Evolutionary conservation across 768 basidiomycete species (phyloP), one percentile per base, ranked within the genome.

Genomic region (Steccherinum ochraceum): DNA sequence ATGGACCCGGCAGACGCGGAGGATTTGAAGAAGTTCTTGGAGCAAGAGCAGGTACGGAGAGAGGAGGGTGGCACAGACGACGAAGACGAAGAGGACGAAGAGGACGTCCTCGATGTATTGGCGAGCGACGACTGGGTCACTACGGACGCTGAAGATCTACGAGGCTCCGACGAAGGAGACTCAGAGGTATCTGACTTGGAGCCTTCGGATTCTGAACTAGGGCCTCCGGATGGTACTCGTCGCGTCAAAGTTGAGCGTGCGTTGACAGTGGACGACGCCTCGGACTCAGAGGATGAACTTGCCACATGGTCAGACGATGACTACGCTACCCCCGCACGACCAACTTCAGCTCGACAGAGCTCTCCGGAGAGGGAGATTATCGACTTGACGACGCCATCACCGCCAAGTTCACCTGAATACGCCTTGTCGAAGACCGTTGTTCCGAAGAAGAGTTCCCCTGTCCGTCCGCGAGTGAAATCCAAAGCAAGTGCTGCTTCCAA

Each of bases 11-110:
- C 69, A 10, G 81, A 85, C 56, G 79, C 79, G 11, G 74, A 79
- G 44, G 86, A 86, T 59, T 69, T 89, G 45, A 67, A 66, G 45
- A 81, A 82, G 23, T 90, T 89, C 49, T 53, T 89, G 60, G 78
- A 83, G 51, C 82, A 80, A 1, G 88, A 89, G 61, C 67, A 62
- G 58, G 65, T 57, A 54, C 70, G 80, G 46, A 78, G 70, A 58
- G 78, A 76, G 50, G 48, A 72, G 46, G 75, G 67, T 52, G 79
- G 79, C 23, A 73, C 74, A 25, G 70, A 72, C 1, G 77, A 77
- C 23, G 73, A 69, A 10, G 69, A 62, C 16, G 57, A 58, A 5
- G 56, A 62, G 12, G 65, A 62, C 3, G 66, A 59, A 24, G 59
- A 57, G n/a, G 63, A 62, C 0, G 62, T 62, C 1, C 62, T 53